Evolutionary conservation across 2,329 filamentous ascomycete species (phyloP).

Genomic region (Pezicula rhizophila): DNA sequence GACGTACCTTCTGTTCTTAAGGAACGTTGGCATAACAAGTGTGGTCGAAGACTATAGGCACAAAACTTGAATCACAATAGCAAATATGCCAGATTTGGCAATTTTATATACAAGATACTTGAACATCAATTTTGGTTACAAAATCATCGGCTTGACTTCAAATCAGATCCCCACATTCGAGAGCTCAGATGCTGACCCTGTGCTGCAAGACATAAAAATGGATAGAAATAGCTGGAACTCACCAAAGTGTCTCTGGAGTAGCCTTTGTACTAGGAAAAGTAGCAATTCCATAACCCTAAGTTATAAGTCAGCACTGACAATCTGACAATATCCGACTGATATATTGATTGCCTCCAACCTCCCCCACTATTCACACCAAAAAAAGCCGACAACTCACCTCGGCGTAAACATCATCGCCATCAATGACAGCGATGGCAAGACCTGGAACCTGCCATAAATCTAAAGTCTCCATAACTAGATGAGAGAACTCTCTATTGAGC

Average conservation of each 20-base stretch:
- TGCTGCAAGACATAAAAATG: no score
- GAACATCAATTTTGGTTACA: no score
- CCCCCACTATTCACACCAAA: not conserved
- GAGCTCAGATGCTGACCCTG: no score
- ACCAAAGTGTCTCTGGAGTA: constrained; percentile 44
- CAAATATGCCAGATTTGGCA: no score
- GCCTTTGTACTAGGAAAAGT: constrained; percentile 31
- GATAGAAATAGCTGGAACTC: no score
- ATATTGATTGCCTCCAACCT: not conserved
- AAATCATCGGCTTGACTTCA: no score
- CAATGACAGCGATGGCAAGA: constrained; percentile 40
- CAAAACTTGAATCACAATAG: no score
- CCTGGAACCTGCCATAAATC: constrained; percentile 42
- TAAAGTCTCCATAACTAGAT: constrained; percentile 25
- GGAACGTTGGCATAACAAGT: no score
- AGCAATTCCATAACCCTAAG: constrained; percentile 34
- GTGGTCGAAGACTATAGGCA: no score
- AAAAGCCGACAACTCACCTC: constrained; percentile 26
- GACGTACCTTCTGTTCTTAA: no score
- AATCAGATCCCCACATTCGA: no score
- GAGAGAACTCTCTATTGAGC: constrained; percentile 14
- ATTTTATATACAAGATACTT: no score
- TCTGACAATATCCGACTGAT: not conserved
- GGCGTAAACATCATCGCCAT: constrained; percentile 35
- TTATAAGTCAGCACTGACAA: not conserved